phyloP scores from a whole-genome alignment of 2,329 filamentous ascomycete genomes.

The Didymella sp. region DNA sequence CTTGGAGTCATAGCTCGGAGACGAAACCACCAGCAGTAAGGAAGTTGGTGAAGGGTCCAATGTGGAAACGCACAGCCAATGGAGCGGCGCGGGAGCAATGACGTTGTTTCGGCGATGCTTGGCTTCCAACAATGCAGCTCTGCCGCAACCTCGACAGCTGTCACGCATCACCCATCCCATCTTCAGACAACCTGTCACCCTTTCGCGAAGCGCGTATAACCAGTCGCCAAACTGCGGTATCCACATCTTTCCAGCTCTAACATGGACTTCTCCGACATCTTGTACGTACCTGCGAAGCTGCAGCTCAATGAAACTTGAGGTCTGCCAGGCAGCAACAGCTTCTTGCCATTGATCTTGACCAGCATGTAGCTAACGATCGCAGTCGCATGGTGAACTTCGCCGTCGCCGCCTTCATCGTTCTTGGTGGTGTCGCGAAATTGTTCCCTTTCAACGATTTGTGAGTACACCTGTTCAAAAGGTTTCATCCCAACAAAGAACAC shows the following conservation, averaged over 20 bases:
- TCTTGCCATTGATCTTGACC: slow-evolving; percentile 13
- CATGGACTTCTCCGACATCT: slow-evolving; percentile 93
- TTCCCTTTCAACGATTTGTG: slow-evolving; percentile 58
- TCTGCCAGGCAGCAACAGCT: slow-evolving; percentile 27
- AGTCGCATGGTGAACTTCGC: slow-evolving; percentile 95
- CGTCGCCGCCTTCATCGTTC: slow-evolving; percentile 83
- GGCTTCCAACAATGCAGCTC: slow-evolving; percentile 15
- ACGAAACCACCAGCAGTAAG: no score
- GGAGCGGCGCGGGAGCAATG: slow-evolving; percentile 6
- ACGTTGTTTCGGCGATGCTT: slow-evolving; percentile 17
- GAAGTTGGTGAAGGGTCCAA: no score
- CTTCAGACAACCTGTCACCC: slow-evolving; percentile 6
- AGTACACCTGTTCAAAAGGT: slow-evolving; percentile 30
- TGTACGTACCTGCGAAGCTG: slow-evolving; percentile 65
- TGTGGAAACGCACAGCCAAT: slow-evolving; percentile 7
- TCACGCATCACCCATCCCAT: slow-evolving; percentile 14
- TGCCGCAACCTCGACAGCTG: slow-evolving; percentile 10
- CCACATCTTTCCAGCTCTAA: slow-evolving; percentile 41
- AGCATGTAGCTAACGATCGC: slow-evolving; percentile 27
- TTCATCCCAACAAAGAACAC: slow-evolving; percentile 9
- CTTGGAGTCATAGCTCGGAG: no score
- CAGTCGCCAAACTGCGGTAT: slow-evolving; percentile 42
- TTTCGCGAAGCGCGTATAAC: not conserved
- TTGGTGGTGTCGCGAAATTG: slow-evolving; percentile 81
- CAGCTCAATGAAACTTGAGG: slow-evolving; percentile 19